Conservation (phyloP, 257 asterid species). For the Penstemon barbatus region DNA sequence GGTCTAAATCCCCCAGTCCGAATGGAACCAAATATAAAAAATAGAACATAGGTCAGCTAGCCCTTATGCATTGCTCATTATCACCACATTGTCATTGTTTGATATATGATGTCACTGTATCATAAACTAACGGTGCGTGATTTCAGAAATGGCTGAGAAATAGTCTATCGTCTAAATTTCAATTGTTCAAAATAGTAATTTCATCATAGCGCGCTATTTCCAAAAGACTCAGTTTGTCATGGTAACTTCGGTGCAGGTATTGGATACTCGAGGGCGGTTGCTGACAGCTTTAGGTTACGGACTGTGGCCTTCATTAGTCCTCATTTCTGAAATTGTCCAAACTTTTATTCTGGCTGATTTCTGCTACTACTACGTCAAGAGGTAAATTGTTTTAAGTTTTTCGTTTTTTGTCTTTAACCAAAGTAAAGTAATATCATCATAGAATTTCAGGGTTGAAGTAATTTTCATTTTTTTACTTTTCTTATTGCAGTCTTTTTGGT, state of each 20-base stretch:
- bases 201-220: too few relatives aligned
- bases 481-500: conserved; percentile 25
- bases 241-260: not conserved
- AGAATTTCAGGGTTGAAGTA: not conserved
- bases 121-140: too few relatives aligned
- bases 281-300: conserved; percentile 29
- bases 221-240: too few relatives aligned
- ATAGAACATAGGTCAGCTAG: too few relatives aligned
- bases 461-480: not conserved
- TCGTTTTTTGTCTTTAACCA: not conserved
- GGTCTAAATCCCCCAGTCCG: too few relatives aligned
- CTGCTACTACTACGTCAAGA: conserved; percentile 28
- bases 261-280: conserved; percentile 24
- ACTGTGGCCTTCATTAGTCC: conserved; percentile 29
- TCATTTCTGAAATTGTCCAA: conserved; percentile 26
- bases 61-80: too few relatives aligned
- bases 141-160: too few relatives aligned
- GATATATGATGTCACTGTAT: too few relatives aligned
- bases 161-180: too few relatives aligned
- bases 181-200: too few relatives aligned
- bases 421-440: not conserved
- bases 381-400: conserved; percentile 9
- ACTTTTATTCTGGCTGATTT: conserved; percentile 27
- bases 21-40: too few relatives aligned
- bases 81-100: too few relatives aligned